Conservation (phyloP, 2,329 filamentous ascomycete species). For the Fusarium sp. region DNA sequence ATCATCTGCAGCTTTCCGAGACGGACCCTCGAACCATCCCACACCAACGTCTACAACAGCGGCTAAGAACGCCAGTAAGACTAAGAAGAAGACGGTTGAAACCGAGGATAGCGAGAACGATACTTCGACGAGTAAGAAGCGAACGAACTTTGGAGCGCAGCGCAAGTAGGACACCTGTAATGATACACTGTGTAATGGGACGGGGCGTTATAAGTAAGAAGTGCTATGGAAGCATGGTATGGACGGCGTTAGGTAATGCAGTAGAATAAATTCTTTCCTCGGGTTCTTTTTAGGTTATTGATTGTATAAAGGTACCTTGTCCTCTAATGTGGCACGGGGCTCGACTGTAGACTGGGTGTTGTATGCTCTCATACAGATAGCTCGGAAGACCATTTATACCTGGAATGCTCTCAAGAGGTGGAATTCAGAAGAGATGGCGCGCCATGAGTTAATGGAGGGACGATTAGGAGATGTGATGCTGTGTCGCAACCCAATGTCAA, state of each 20-base stretch:
- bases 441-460: not conserved
- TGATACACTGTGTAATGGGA: not conserved
- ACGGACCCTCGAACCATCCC: conserved; percentile 61
- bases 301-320: not conserved
- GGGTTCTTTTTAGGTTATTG: not conserved
- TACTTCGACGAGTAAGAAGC: conserved; percentile 62
- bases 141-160: conserved; percentile 67
- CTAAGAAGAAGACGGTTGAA: conserved; percentile 61
- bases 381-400: not conserved
- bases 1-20: conserved; percentile 64
- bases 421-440: not conserved
- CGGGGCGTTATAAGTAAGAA: conserved; percentile 13
- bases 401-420: not conserved
- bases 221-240: conserved; percentile 5
- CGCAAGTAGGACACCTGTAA: conserved; percentile 56
- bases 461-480: not conserved
- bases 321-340: not conserved
- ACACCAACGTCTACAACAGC: conserved; percentile 66
- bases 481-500: not conserved
- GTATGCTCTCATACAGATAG: not conserved
- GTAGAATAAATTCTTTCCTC: not conserved
- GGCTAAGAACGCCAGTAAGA: conserved; percentile 60
- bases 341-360: not conserved
- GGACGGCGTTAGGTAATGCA: conserved; percentile 16
- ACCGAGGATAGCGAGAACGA: conserved; percentile 71